phyloP scores from a whole-genome alignment of 345 rosid genomes.

The Lepidium aucheri region DNA sequence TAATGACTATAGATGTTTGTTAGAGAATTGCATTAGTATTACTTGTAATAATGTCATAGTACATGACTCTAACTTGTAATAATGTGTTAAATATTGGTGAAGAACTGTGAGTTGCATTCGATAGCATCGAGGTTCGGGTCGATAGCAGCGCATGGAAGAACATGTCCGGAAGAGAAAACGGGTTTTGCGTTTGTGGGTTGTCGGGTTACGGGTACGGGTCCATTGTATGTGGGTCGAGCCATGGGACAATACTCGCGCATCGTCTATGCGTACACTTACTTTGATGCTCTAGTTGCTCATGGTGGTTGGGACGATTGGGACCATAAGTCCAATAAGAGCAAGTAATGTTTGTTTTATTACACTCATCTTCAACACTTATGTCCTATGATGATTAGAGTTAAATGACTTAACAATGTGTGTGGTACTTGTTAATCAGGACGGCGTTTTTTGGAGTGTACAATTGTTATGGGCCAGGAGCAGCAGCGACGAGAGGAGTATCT shows the following conservation, averaged over 20 bases:
- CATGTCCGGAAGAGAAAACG: slow-evolving; percentile 75
- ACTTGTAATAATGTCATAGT: too few species aligned
- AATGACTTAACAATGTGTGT: neutral
- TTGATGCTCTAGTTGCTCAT: slow-evolving; percentile 75
- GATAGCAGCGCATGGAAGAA: slow-evolving; percentile 81
- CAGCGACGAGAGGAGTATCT: slow-evolving; percentile 60
- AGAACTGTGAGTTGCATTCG: slow-evolving; percentile 94
- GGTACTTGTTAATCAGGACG: slow-evolving; percentile 39
- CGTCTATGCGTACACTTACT: slow-evolving; percentile 80
- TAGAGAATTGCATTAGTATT: too few species aligned
- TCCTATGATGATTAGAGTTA: neutral
- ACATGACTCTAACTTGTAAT: too few species aligned
- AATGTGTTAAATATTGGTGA: neutral
- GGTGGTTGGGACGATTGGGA: slow-evolving; percentile 99
- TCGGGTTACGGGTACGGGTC: slow-evolving; percentile 76
- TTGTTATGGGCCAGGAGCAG: slow-evolving; percentile 88
- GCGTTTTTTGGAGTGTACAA: slow-evolving; percentile 84
- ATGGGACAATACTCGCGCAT: slow-evolving; percentile 97
- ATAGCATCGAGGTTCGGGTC: slow-evolving; percentile 89
- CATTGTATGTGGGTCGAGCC: slow-evolving; percentile 82
- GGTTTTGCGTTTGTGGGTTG: slow-evolving; percentile 81
- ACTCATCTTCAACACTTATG: too few species aligned
- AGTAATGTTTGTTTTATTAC: slow-evolving; percentile 33
- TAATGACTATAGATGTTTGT: too few species aligned
- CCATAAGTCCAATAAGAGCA: slow-evolving; percentile 76